Evolutionary conservation across 2,329 filamentous ascomycete genomes (phyloP).

Genomic region (Microcyclospora tardicrescens): DNA sequence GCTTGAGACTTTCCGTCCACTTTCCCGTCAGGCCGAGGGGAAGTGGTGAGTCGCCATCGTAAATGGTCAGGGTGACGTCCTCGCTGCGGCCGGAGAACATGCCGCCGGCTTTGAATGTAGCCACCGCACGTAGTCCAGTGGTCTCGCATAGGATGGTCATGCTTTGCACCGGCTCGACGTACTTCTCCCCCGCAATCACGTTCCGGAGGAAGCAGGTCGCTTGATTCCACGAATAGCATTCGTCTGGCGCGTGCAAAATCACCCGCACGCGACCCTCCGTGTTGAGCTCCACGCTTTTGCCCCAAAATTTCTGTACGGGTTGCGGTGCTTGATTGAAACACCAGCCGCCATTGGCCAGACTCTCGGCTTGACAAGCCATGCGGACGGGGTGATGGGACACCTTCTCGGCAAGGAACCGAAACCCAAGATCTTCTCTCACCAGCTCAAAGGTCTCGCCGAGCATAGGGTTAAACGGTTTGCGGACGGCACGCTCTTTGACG

Average conservation of each 20-base stretch:
- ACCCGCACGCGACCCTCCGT: constrained; percentile 80
- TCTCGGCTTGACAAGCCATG: constrained; percentile 83
- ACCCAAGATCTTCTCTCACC: constrained; percentile 72
- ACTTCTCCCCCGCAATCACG: constrained; percentile 95
- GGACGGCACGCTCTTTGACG: constrained; percentile 78
- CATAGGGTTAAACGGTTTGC: constrained; percentile 95
- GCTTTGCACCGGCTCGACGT: constrained; percentile 83
- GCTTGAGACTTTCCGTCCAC: constrained; percentile 65
- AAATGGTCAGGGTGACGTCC: constrained; percentile 68
- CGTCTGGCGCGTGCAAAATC: constrained; percentile 53
- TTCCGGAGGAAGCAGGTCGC: constrained; percentile 89
- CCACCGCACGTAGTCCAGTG: constrained; percentile 68
- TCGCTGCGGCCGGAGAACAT: constrained; percentile 95
- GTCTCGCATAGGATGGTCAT: constrained; percentile 80
- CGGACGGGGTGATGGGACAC: constrained; percentile 85
- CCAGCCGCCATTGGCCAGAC: constrained; percentile 50
- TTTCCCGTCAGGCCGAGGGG: constrained; percentile 62
- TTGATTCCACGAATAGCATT: constrained; percentile 77
- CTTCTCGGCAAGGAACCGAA: constrained; percentile 89
- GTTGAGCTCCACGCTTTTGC: constrained; percentile 86
- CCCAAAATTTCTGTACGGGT: constrained; percentile 96
- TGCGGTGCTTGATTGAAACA: constrained; percentile 75
- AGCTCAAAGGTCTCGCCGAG: constrained; percentile 93
- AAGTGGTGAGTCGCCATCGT: constrained; percentile 51
- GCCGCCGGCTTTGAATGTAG: constrained; percentile 85